These are phyloP conservation scores for Lojkania enalia DNA, from an alignment of 2,329 filamentous ascomycete species.

Conservation along the genomic window DNA sequence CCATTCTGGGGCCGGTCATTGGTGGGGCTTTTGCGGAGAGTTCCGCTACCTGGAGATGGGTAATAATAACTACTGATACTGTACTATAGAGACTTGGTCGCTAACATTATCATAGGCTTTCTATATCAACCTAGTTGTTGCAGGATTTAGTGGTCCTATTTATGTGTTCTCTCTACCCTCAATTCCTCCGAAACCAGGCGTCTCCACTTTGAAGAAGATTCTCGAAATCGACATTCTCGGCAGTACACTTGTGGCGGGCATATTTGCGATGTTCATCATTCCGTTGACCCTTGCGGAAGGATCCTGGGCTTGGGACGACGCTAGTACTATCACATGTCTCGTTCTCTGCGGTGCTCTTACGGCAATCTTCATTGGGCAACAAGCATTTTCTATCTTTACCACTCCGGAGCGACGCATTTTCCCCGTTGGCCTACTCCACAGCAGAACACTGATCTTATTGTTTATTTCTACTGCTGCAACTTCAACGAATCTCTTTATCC, in stretches of 20 bases:
- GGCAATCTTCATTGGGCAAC: constrained; percentile 51
- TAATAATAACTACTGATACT: too few relatives aligned
- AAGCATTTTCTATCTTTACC: constrained; percentile 51
- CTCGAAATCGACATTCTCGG: constrained; percentile 41
- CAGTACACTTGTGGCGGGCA: constrained; percentile 47
- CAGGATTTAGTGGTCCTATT: constrained; percentile 19
- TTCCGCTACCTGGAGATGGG: constrained; percentile 52
- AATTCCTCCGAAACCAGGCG: background rate
- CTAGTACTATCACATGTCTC: constrained; percentile 7
- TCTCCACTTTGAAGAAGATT: background rate
- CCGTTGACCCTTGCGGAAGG: constrained; percentile 8
- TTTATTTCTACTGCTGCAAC: constrained; percentile 3
- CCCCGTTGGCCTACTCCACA: constrained; percentile 52
- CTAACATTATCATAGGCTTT: too few relatives aligned
- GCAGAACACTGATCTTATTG: constrained; percentile 21
- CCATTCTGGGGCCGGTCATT: constrained; percentile 41
- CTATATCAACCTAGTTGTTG: constrained; percentile 17
- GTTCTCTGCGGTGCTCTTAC: constrained; percentile 33
- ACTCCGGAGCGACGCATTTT: constrained; percentile 50
- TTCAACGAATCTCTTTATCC: constrained; percentile 6
- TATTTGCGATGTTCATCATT: constrained; percentile 26
- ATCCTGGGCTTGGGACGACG: constrained; percentile 4
- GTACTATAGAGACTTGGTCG: too few relatives aligned
- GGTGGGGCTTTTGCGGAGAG: constrained; percentile 47
- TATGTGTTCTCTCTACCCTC: constrained; percentile 37